Percentiles rank a stretch among this genome's conserved stretches.
Evolutionary conservation across 305 asterid species (phyloP).

Genomic region (Caryopteris hybrid): DNA sequence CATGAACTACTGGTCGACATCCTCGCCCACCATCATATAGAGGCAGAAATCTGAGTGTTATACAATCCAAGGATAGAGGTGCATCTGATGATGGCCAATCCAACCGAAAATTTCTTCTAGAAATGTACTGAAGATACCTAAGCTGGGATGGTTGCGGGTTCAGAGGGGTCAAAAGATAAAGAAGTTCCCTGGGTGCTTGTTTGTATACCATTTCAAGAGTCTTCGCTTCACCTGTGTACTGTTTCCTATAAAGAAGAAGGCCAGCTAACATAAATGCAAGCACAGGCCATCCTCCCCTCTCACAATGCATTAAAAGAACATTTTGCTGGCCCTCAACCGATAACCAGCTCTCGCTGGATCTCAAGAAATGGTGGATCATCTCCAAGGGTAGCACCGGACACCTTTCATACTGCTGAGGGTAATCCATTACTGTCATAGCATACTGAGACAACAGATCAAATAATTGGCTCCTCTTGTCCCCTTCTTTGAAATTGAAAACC

Average conservation of each 20-base stretch:
- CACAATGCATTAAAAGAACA: slow-evolving; percentile 93
- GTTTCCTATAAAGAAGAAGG: slow-evolving; percentile 90
- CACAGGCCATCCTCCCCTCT: slow-evolving; percentile 99
- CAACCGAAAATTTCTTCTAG: slow-evolving; percentile 64
- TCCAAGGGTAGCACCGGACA: slow-evolving; percentile 91
- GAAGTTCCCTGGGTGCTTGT: slow-evolving; percentile 98
- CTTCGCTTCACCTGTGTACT: slow-evolving; percentile 87
- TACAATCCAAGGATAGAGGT: slow-evolving; percentile 69
- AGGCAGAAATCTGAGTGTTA: slow-evolving; percentile 71
- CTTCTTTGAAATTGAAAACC: slow-evolving; percentile 98
- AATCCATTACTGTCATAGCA: slow-evolving; percentile 99
- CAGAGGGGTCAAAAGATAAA: slow-evolving; percentile 81
- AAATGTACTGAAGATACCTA: slow-evolving; percentile 91
- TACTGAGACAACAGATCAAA: slow-evolving; percentile 83
- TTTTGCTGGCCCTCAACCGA: slow-evolving; percentile 94
- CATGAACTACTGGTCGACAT: slow-evolving; percentile 75
- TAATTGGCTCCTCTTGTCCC: slow-evolving; percentile 80
- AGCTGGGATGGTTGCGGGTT: slow-evolving; percentile 98
- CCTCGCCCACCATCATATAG: slow-evolving; percentile 66
- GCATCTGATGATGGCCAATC: slow-evolving; percentile 95
- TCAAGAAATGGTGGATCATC: slow-evolving; percentile 94
- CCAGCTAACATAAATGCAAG: slow-evolving; percentile 99
- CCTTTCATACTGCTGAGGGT: slow-evolving; percentile 87
- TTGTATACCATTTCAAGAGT: slow-evolving; percentile 98
- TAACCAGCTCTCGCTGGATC: slow-evolving; percentile 98